Conservation (phyloP, 441 rosid genomes). For the Macaranga tanarius region DNA sequence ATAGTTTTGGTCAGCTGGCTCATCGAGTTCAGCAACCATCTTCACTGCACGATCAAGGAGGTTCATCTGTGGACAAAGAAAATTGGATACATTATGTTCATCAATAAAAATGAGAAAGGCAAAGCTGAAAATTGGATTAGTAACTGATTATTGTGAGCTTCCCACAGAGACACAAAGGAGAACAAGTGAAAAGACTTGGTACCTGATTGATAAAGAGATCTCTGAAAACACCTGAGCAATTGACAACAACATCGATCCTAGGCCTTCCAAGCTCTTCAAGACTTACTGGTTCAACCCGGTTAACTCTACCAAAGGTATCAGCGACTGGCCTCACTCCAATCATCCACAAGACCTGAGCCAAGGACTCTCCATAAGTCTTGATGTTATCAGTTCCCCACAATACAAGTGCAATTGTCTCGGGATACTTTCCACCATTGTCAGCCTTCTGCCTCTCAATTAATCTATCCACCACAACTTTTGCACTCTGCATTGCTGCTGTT, state of each 20-base stretch:
- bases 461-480: slow-evolving; percentile 85
- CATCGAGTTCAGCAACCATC: slow-evolving; percentile 98
- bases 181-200: slow-evolving; percentile 15
- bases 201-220: slow-evolving; percentile 98
- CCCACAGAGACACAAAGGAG: neutral
- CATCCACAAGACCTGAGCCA: slow-evolving; percentile 99
- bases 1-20: slow-evolving; percentile 78
- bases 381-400: slow-evolving; percentile 99
- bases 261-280: slow-evolving; percentile 99
- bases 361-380: slow-evolving; percentile 96
- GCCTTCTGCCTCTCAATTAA: slow-evolving; percentile 85
- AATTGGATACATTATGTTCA: neutral
- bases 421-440: slow-evolving; percentile 91
- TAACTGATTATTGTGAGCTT: neutral
- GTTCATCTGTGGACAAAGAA: slow-evolving; percentile 63
- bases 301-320: slow-evolving; percentile 91
- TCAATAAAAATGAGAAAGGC: neutral
- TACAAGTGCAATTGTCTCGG: slow-evolving; percentile 96
- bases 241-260: slow-evolving; percentile 93
- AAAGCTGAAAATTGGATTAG: too few species aligned
- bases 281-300: slow-evolving; percentile 85
- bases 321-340: slow-evolving; percentile 89
- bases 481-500: slow-evolving; percentile 96
- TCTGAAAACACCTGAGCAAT: slow-evolving; percentile 98
- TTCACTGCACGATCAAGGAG: slow-evolving; percentile 95